Conservation (phyloP, 345 rosid species). For the Carallia pectinifolia region DNA sequence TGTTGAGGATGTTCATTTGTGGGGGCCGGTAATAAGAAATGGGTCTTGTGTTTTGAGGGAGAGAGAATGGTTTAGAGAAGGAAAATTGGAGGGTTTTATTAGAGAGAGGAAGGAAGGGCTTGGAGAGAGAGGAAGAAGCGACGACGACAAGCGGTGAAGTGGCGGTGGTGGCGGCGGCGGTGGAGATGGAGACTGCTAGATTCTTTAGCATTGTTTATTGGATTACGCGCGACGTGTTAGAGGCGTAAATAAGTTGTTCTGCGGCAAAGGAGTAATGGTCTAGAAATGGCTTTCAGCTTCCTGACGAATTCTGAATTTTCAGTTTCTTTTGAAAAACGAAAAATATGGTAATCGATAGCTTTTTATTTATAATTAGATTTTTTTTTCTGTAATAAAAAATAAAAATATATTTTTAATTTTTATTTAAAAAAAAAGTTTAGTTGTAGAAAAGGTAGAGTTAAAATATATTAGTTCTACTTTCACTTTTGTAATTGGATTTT, state of each 20-base stretch:
- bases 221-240: background rate
- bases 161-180: background rate
- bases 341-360: no score
- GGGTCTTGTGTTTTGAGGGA: constrained; percentile 12
- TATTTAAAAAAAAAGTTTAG: no score
- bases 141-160: constrained; percentile 9
- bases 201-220: constrained; percentile 12
- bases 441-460: no score
- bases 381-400: no score
- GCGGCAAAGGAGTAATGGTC: no score
- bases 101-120: constrained; percentile 15
- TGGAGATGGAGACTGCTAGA: constrained; percentile 1
- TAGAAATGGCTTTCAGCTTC: no score
- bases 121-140: constrained; percentile 17
- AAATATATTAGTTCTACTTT: no score
- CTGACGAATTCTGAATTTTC: no score
- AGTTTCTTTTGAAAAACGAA: no score
- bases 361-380: no score
- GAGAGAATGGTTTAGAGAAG: constrained; percentile 9
- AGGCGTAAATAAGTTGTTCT: background rate
- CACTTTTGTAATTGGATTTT: no score
- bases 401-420: no score
- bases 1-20: constrained; percentile 82
- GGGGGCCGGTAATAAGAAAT: constrained; percentile 32
- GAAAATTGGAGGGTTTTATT: constrained; percentile 10